A percentile compares a stretch with the other conserved stretches of the same genome.
Evolutionary conservation across 139 green algal genomes (phyloP).

Genomic region (Volvox reticuliferus): DNA sequence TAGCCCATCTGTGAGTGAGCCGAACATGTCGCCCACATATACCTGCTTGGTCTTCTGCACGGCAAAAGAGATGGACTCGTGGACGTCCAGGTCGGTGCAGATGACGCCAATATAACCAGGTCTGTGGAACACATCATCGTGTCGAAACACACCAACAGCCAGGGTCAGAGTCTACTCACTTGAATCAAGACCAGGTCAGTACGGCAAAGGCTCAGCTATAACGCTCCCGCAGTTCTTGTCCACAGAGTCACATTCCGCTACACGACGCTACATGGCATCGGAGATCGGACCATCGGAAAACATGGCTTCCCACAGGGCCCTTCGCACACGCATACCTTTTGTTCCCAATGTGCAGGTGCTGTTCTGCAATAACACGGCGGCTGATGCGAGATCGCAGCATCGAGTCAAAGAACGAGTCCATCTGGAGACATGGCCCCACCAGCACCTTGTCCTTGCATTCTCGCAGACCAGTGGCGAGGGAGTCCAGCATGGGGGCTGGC

Average conservation of each 20-base stretch:
- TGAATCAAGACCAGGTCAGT: too few species aligned
- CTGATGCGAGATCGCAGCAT: slow-evolving; percentile 85
- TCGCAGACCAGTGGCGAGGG: slow-evolving; percentile 82
- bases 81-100: slow-evolving; percentile 75
- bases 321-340: slow-evolving; percentile 40
- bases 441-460: slow-evolving; percentile 81
- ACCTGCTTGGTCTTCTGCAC: slow-evolving; percentile 75
- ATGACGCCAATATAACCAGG: slow-evolving; percentile 85
- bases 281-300: background rate
- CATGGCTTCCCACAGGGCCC: background rate
- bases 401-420: slow-evolving; percentile 86
- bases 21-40: background rate
- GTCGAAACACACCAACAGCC: too few species aligned
- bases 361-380: slow-evolving; percentile 90
- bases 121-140: background rate
- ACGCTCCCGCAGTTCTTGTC: too few species aligned
- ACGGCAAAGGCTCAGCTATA: too few species aligned
- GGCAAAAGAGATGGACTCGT: slow-evolving; percentile 79
- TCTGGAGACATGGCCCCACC: slow-evolving; percentile 80
- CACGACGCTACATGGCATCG: too few species aligned
- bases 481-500: slow-evolving; percentile 87
- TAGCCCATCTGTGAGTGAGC: too few species aligned
- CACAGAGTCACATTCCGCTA: too few species aligned
- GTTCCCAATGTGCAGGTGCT: slow-evolving; percentile 87
- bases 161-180: too few species aligned